These are phyloP conservation scores for Chondrostereum purpureum DNA, from an alignment of 1,284 basidiomycete genomes.

Conservation along the genomic window DNA sequence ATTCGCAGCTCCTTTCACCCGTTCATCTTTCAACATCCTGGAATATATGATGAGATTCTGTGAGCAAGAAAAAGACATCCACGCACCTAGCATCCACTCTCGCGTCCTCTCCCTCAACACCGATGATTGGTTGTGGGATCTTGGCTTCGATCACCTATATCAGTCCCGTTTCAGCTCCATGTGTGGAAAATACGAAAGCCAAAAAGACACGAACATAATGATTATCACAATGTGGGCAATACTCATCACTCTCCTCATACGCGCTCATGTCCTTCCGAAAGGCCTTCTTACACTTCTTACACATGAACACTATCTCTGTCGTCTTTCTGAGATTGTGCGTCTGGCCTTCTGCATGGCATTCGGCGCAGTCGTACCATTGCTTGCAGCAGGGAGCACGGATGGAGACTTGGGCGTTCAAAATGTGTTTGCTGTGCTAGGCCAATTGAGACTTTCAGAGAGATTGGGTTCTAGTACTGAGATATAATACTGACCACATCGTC, in stretches of 20 bases:
- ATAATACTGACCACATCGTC: no score
- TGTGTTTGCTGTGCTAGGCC: slow-evolving; percentile 88
- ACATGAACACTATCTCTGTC: slow-evolving; percentile 88
- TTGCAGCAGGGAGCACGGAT: slow-evolving; percentile 94
- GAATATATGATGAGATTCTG: neutral
- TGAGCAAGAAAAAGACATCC: neutral
- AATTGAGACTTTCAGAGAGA: no score
- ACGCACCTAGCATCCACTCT: slow-evolving; percentile 79
- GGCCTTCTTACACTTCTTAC: slow-evolving; percentile 97
- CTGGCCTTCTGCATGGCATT: slow-evolving; percentile 86
- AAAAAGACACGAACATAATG: slow-evolving; percentile 71
- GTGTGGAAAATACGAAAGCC: neutral
- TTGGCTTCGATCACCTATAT: slow-evolving; percentile 87
- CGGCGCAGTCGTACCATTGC: slow-evolving; percentile 91
- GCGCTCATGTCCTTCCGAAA: slow-evolving; percentile 90
- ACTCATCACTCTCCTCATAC: slow-evolving; percentile 97
- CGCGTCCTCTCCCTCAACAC: slow-evolving; percentile 87
- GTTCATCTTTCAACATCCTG: slow-evolving; percentile 70
- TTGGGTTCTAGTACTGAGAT: no score
- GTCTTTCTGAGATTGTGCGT: slow-evolving; percentile 74
- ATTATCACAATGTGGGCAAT: slow-evolving; percentile 97
- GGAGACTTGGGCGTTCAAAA: slow-evolving; percentile 89
- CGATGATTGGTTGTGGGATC: slow-evolving; percentile 79
- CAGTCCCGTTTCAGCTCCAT: neutral
- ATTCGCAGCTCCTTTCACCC: slow-evolving; percentile 43